Conservation (phyloP, 1,139 yeast species). For the Lodderomyces oxycetoniae region DNA sequence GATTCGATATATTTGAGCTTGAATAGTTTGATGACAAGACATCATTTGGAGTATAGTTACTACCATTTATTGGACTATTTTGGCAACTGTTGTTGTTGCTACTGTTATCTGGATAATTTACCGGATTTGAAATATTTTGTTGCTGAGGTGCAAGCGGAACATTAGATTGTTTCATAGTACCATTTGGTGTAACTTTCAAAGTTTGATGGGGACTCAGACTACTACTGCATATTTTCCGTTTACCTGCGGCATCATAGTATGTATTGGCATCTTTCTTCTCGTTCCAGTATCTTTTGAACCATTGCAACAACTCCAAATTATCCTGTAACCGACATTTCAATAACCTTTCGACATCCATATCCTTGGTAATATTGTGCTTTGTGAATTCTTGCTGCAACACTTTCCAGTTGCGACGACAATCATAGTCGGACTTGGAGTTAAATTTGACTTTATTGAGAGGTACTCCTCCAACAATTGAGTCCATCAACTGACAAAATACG, state of each 20-base stretch:
- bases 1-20: slow-evolving; percentile 6
- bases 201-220: slow-evolving; percentile 3
- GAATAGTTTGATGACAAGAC: slow-evolving; percentile 4
- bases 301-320: slow-evolving; percentile 87
- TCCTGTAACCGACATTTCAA: slow-evolving; percentile 90
- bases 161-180: background rate
- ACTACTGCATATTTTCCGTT: slow-evolving; percentile 9
- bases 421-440: slow-evolving; percentile 64
- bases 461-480: slow-evolving; percentile 74
- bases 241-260: slow-evolving; percentile 57
- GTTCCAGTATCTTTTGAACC: slow-evolving; percentile 82
- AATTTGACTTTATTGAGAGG: slow-evolving; percentile 76
- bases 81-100: background rate
- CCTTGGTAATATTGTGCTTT: slow-evolving; percentile 65
- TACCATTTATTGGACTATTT: background rate
- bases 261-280: slow-evolving; percentile 60
- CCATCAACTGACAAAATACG: slow-evolving; percentile 87
- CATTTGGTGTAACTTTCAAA: slow-evolving; percentile 1
- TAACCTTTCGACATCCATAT: slow-evolving; percentile 75
- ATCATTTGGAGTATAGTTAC: slow-evolving; percentile 1
- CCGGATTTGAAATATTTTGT: background rate
- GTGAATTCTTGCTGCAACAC: slow-evolving; percentile 74
- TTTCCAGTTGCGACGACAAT: slow-evolving; percentile 75
- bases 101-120: slow-evolving; percentile 1
- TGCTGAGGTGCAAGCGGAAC: background rate